Percentiles rank a stretch among this genome's conserved stretches.
Conservation (phyloP, 345 rosid genomes). For the Linum usitatissimum region DNA sequence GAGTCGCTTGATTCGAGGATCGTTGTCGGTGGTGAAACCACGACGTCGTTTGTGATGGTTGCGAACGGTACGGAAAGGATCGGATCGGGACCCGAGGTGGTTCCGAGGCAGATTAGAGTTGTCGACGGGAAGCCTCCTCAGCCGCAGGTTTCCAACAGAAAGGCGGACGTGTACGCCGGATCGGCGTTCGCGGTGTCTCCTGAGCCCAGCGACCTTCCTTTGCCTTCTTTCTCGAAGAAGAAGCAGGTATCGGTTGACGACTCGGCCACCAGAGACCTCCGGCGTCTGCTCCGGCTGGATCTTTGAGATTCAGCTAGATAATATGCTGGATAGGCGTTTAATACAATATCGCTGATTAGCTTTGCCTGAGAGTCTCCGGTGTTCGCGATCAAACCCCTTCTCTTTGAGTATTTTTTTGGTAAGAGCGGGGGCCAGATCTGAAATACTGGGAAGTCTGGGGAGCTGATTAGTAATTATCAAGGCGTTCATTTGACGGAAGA, state of each 20-base stretch:
- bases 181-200: slow-evolving; percentile 47
- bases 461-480: slow-evolving; percentile 4
- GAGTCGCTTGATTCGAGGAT: slow-evolving; percentile 43
- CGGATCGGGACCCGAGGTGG: slow-evolving; percentile 23
- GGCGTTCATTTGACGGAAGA: not conserved
- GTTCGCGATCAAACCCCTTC: slow-evolving; percentile 6
- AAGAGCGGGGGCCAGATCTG: slow-evolving; percentile 14
- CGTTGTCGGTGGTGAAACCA: not conserved
- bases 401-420: slow-evolving; percentile 3
- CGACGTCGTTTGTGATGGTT: slow-evolving; percentile 3
- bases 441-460: slow-evolving; percentile 7
- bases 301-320: slow-evolving; percentile 4
- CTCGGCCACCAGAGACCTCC: slow-evolving; percentile 51
- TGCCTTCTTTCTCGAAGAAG: slow-evolving; percentile 48
- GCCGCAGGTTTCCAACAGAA: slow-evolving; percentile 16
- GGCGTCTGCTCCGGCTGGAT: slow-evolving; percentile 53
- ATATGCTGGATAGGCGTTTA: too few species aligned
- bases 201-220: slow-evolving; percentile 48
- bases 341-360: not conserved
- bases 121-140: slow-evolving; percentile 18
- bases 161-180: slow-evolving; percentile 41
- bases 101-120: slow-evolving; percentile 19
- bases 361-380: not conserved
- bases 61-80: slow-evolving; percentile 19
- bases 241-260: slow-evolving; percentile 32